phyloP scores from a whole-genome alignment of 2,329 filamentous ascomycete species.

The Amauroascus verrucosus region DNA sequence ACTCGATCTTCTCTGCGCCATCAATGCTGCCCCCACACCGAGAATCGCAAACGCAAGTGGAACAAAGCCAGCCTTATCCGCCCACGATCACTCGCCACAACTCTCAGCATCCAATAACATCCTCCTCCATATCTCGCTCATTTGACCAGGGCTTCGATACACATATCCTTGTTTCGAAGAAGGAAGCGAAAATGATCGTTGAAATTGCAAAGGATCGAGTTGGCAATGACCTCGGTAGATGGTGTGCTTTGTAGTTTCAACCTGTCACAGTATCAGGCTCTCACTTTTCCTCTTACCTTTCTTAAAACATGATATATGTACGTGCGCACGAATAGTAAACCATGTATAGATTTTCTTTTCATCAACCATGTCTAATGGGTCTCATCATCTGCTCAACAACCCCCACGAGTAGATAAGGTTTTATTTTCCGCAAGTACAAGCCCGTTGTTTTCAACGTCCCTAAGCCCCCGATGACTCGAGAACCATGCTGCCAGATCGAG shows the following conservation, averaged over 20 bases:
- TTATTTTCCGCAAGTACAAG: no score
- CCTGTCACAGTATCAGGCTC: neutral
- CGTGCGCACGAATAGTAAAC: no score
- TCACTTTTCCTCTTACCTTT: no score
- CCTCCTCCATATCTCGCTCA: slow-evolving; percentile 27
- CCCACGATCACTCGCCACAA: slow-evolving; percentile 11
- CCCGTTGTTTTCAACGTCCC: no score
- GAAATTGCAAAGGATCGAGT: slow-evolving; percentile 35
- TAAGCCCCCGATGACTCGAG: no score
- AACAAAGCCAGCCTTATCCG: slow-evolving; percentile 1
- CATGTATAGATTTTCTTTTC: no score
- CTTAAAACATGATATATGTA: no score
- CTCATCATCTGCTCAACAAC: no score
- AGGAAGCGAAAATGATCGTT: slow-evolving; percentile 21
- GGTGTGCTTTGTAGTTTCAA: slow-evolving; percentile 23
- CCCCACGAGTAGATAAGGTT: no score
- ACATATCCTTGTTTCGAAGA: slow-evolving; percentile 29
- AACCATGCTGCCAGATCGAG: neutral
- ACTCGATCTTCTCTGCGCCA: neutral
- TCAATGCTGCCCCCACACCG: neutral
- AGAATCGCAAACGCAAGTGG: neutral
- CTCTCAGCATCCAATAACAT: neutral
- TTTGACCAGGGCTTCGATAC: slow-evolving; percentile 33
- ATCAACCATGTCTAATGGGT: no score
- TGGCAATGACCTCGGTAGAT: slow-evolving; percentile 28